phyloP scores from a whole-genome alignment of 140 eudicot genomes.

The Bidens hawaiensis region DNA sequence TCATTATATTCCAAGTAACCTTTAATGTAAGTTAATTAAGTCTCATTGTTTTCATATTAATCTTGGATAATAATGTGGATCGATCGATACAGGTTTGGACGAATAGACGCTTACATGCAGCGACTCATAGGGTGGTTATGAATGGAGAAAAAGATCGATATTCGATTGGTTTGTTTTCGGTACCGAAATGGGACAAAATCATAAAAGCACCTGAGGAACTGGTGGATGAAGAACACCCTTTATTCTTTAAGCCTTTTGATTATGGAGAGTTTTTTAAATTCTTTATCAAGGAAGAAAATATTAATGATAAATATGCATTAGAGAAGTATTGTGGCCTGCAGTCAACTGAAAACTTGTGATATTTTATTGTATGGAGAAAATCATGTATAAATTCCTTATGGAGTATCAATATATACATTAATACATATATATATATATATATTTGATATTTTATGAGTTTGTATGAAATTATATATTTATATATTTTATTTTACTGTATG shows the following conservation, averaged over 20 bases:
- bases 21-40: too few relatives aligned
- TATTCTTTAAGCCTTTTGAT: slow-evolving; percentile 26
- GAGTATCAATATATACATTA: too few relatives aligned
- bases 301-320: slow-evolving; percentile 25
- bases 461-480: neutral
- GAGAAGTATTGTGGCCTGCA: slow-evolving; percentile 31
- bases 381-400: neutral
- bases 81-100: slow-evolving; percentile 34
- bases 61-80: too few relatives aligned
- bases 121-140: slow-evolving; percentile 35
- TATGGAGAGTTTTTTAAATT: slow-evolving; percentile 24
- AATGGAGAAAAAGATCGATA: slow-evolving; percentile 20
- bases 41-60: too few relatives aligned
- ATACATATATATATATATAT: neutral
- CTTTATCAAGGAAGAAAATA: slow-evolving; percentile 14
- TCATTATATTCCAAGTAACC: neutral
- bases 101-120: slow-evolving; percentile 26
- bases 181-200: slow-evolving; percentile 21
- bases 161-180: slow-evolving; percentile 25
- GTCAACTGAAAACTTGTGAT: neutral
- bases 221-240: slow-evolving; percentile 33
- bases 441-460: neutral
- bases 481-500: neutral
- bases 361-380: neutral
- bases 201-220: slow-evolving; percentile 30